Evolutionary conservation across 305 asterid species (phyloP).

Genomic region (Fraxinus baroniana): DNA sequence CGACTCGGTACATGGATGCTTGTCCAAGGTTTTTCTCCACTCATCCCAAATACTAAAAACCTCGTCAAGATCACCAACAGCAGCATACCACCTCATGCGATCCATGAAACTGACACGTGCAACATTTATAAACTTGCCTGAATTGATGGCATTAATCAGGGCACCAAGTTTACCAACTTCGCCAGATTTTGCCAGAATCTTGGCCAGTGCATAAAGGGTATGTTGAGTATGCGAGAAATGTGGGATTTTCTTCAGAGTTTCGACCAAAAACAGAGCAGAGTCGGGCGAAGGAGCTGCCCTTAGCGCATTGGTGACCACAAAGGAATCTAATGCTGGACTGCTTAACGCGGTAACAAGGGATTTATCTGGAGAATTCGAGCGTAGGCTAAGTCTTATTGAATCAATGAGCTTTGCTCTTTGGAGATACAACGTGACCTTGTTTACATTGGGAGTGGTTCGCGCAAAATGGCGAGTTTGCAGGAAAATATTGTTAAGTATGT

Average conservation of each 20-base stretch:
- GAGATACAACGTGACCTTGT: constrained; percentile 68
- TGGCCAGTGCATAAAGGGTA: constrained; percentile 73
- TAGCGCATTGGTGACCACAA: constrained; percentile 78
- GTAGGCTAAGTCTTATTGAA: constrained; percentile 70
- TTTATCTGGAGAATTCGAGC: constrained; percentile 50
- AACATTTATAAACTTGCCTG: constrained; percentile 61
- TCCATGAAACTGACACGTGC: constrained; percentile 74
- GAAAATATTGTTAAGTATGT: constrained; percentile 29
- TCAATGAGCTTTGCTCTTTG: constrained; percentile 81
- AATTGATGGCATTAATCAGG: constrained; percentile 62
- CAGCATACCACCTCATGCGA: constrained; percentile 73
- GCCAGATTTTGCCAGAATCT: constrained; percentile 71
- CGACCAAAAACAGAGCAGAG: constrained; percentile 67
- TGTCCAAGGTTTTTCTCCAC: constrained; percentile 59
- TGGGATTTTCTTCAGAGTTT: constrained; percentile 53
- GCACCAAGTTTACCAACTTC: constrained; percentile 54
- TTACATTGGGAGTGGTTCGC: constrained; percentile 34
- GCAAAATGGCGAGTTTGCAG: constrained; percentile 45
- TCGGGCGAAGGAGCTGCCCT: constrained; percentile 77
- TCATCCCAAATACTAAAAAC: constrained; percentile 66
- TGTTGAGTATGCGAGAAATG: constrained; percentile 65
- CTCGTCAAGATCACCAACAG: constrained; percentile 64
- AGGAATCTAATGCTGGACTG: constrained; percentile 65
- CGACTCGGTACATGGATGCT: constrained; percentile 73
- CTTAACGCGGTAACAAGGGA: constrained; percentile 49